phyloP scores from a whole-genome alignment of 208 protist species.

The Trypanosoma melophagium region DNA sequence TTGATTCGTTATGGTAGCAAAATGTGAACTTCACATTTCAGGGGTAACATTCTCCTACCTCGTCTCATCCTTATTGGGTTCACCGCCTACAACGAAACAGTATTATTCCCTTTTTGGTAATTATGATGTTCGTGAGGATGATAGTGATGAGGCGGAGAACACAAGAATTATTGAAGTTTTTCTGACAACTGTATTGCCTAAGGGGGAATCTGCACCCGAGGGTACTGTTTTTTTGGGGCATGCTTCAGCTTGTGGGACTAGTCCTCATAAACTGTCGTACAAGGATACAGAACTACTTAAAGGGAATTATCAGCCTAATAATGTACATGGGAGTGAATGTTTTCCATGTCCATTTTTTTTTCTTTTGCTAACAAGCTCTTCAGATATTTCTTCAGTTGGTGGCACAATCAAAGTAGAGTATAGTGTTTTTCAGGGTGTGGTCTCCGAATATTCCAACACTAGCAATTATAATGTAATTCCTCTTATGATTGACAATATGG shows the following conservation, averaged over 20 bases:
- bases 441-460: neutral
- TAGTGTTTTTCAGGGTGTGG: slow-evolving; percentile 32
- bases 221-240: slow-evolving; percentile 29
- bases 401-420: slow-evolving; percentile 45
- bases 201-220: neutral
- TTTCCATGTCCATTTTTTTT: slow-evolving; percentile 28
- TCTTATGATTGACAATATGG: slow-evolving; percentile 61
- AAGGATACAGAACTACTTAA: slow-evolving; percentile 33
- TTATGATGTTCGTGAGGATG: slow-evolving; percentile 25
- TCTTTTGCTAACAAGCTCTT: slow-evolving; percentile 40
- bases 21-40: slow-evolving; percentile 45
- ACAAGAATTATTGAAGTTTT: slow-evolving; percentile 31
- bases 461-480: slow-evolving; percentile 27
- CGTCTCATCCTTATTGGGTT: slow-evolving; percentile 34
- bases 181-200: slow-evolving; percentile 32
- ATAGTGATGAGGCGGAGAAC: slow-evolving; percentile 39
- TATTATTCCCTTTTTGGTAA: slow-evolving; percentile 43
- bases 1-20: slow-evolving; percentile 9
- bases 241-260: slow-evolving; percentile 40
- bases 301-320: slow-evolving; percentile 8
- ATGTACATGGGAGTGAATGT: neutral
- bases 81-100: slow-evolving; percentile 20
- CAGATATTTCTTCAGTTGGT: neutral
- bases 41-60: slow-evolving; percentile 50
- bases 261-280: slow-evolving; percentile 65